Base-by-base conservation (phyloP, 257 asterid genomes). In the Pogostemon cablin region DNA sequence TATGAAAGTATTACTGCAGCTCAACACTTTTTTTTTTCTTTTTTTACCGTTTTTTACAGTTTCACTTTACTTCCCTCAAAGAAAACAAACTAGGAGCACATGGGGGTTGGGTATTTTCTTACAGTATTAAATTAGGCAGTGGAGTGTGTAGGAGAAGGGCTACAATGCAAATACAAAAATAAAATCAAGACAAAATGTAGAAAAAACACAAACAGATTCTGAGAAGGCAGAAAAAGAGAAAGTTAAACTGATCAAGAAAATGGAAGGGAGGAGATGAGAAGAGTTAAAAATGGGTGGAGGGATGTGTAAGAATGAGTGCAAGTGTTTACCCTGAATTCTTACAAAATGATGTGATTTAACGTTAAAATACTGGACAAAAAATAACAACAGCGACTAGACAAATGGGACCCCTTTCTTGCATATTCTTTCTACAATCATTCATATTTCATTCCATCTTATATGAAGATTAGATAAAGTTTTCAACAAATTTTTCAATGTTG, bases 311-410 rank as follows among this genome's bases (percentile, higher is more conserved):
- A 15, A 15, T 15, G 15, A 15, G 15, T 0, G 15, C 15, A 15
- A 15, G 15, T 15, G 15, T 15, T 15, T 15, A 15, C 15, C 15
- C 15, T 15, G 15, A 15, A 15, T 15, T 15, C 15, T 15, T 15
- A 15, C 15, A 15, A 44, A 44, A 63, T 72, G 87, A 80, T 78
- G 86, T 80, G 87, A 84, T 80, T 72, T 74, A 76, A 78, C 79
- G 79, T 65, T 81, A 80, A 77, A 82, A 61, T 76, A 62, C 65
- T 11, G 49, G 7, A 17, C 37, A 17, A 1, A 53, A 56, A 49
- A 55, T 46, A 47, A 66, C 39, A 82, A 78, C 15, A 84, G 83
- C 78, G 89, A 85, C 84, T 78, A 75, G 82, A 85, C 86, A 73
- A 69, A 75, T 81, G 73, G 64, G 46, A 32, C 46, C 57, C 43